Conservation (phyloP, 1,284 basidiomycete genomes). For the Polyporus tsugae region DNA sequence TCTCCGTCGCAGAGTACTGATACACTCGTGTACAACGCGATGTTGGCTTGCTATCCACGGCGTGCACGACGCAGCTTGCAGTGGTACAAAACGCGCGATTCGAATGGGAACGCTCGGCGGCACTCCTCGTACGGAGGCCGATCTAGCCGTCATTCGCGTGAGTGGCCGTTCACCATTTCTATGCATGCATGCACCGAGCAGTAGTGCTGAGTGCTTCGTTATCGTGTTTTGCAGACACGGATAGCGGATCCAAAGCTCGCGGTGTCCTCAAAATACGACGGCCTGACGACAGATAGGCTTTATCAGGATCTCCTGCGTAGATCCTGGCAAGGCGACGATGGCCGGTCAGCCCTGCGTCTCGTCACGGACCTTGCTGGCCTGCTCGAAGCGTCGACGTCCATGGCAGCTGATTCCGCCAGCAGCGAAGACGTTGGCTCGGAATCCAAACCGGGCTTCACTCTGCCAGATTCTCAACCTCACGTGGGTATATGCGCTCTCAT, state of each 20-base stretch:
- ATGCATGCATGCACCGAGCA: background rate
- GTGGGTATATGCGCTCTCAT: background rate
- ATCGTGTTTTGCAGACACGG: conserved; percentile 24
- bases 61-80: conserved; percentile 35
- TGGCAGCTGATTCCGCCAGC: background rate
- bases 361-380: conserved; percentile 44
- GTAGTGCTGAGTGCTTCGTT: background rate
- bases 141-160: conserved; percentile 35
- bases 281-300: conserved; percentile 46
- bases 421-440: background rate
- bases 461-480: conserved; percentile 1
- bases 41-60: conserved; percentile 27
- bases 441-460: background rate
- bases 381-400: conserved; percentile 12
- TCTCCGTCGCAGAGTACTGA: conserved; percentile 26
- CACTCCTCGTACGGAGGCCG: conserved; percentile 33
- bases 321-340: conserved; percentile 43
- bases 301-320: conserved; percentile 42
- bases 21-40: conserved; percentile 15
- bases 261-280: conserved; percentile 41
- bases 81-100: conserved; percentile 33
- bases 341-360: conserved; percentile 43
- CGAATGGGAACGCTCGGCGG: conserved; percentile 41
- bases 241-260: conserved; percentile 29
- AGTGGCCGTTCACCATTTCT: conserved; percentile 12